A percentile compares a stretch with the other conserved stretches of the same genome.
Conservation (phyloP, 805 yeast species). For the Candida arabinofermentans region DNA sequence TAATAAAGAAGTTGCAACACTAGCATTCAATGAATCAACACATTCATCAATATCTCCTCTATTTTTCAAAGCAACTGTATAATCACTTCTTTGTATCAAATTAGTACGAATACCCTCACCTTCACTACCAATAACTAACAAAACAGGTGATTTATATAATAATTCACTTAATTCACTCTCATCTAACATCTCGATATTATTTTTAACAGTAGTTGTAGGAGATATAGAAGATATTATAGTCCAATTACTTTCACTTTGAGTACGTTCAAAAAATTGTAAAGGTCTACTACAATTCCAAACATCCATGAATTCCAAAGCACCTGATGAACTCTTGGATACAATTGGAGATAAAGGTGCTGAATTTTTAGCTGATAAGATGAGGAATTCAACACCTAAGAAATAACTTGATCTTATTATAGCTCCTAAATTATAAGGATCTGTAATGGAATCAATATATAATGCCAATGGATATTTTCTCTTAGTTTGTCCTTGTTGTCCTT, state of each 20-base stretch:
- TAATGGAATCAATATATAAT: constrained; percentile 68
- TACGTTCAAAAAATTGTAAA: constrained; percentile 53
- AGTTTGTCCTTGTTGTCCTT: constrained; percentile 6
- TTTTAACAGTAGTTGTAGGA: constrained; percentile 20
- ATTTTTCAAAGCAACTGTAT: constrained; percentile 37
- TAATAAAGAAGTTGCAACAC: constrained; percentile 80
- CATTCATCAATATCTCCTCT: constrained; percentile 23
- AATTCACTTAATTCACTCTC: constrained; percentile 41
- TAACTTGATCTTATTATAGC: constrained; percentile 77
- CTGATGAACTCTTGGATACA: constrained; percentile 78
- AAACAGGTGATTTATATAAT: constrained; percentile 49
- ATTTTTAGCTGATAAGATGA: constrained; percentile 63
- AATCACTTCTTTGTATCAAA: constrained; percentile 55
- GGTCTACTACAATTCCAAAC: constrained; percentile 59
- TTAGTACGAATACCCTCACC: constrained; percentile 76
- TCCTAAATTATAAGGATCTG: constrained; percentile 87
- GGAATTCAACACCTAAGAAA: constrained; percentile 78
- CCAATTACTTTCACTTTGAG: constrained; percentile 61
- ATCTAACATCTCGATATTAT: no score
- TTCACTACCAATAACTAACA: constrained; percentile 81
- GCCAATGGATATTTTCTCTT: constrained; percentile 54
- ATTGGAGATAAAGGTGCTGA: constrained; percentile 74
- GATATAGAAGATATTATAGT: constrained; percentile 59
- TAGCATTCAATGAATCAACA: constrained; percentile 83
- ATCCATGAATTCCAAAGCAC: constrained; percentile 73